These are phyloP conservation scores for Russula compacta DNA, from an alignment of 768 basidiomycete species.

Conservation along the genomic window DNA sequence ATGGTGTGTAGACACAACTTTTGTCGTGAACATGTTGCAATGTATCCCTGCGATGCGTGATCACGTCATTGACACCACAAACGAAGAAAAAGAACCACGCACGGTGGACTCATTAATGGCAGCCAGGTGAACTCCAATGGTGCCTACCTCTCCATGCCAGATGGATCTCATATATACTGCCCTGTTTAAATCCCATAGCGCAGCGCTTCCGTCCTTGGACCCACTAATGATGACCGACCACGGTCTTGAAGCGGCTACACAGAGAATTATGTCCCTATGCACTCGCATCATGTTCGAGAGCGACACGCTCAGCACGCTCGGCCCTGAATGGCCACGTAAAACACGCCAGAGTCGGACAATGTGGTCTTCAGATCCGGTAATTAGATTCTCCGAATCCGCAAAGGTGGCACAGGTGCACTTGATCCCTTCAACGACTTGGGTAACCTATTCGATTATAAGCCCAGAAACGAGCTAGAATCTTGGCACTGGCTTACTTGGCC, in stretches of 20 bases:
- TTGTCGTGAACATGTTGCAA: constrained; percentile 70
- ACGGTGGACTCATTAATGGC: constrained; percentile 85
- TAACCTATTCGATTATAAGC: constrained; percentile 37
- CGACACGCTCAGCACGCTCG: constrained; percentile 22
- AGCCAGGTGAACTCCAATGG: constrained; percentile 49
- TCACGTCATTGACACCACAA: constrained; percentile 3
- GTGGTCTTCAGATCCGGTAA: constrained; percentile 74
- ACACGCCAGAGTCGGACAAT: constrained; percentile 80
- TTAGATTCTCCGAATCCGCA: constrained; percentile 60
- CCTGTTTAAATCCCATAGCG: constrained; percentile 84
- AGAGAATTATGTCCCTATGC: constrained; percentile 59
- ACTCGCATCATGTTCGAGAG: constrained; percentile 74
- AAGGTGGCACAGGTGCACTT: constrained; percentile 69
- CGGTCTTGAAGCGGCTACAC: constrained; percentile 61
- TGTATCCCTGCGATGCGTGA: constrained; percentile 54
- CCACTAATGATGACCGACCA: constrained; percentile 85
- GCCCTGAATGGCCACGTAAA: constrained; percentile 23
- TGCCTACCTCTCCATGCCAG: constrained; percentile 43
- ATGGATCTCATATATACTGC: constrained; percentile 75
- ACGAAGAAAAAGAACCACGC: constrained; percentile 24
- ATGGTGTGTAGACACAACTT: constrained; percentile 77
- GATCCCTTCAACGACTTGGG: constrained; percentile 70
- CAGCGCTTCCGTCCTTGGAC: constrained; percentile 77
- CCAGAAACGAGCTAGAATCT: neutral
- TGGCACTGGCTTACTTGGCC: constrained; percentile 37